Evolutionary conservation across 176 grass and related monocot genomes (phyloP), one percentile per base, ranked within the genome.

Genomic region (Calamus simplicifolius): DNA sequence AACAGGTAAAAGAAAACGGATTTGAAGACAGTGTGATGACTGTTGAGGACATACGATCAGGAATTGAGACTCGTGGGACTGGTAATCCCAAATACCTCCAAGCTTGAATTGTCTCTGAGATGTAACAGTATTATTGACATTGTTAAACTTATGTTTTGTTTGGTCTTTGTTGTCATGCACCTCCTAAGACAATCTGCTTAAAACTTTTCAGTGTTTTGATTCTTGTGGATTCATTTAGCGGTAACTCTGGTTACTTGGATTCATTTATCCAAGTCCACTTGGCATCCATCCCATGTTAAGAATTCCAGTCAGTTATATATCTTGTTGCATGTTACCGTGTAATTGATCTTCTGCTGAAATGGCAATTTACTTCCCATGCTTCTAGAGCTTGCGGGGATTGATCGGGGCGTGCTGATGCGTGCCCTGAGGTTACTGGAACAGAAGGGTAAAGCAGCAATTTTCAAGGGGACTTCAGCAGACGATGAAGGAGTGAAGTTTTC

Each of bases 401-500:
- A 98, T 69, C 79, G 93, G 17, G 81, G 84, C 58, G 79, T 98
- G 62, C 77, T 98, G 25, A 78, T 89, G 73, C 67, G 84, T 25
- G 93, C 81, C 62, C 58, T 98, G 63, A 90, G 67, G 68, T 65
- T 85, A 52, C 29, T 98, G 18, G 93, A 98, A 66, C 84, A 85
- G 25, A 92, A 98, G 74, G 93, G 93, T 19, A 92, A 98, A 69
- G 87, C 77, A 16, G 81, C 77, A 51, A 85, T 92, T 54, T 98
- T 98, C 72, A 97, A 97, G 71, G 87, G 87, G 35, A 85, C 66
- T 49, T 88, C 87, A 8, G 75, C 87, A 3, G 93, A 98, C 25
- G 93, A 92, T 2, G 93, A 88, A 75, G 92, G 87, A 4, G 84
- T 98, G 31, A 98, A 98, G 63, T 98, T 98, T 66, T 85, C 84